Base-by-base conservation (phyloP, 345 rosid genomes). In the Microthlaspi erraticum region DNA sequence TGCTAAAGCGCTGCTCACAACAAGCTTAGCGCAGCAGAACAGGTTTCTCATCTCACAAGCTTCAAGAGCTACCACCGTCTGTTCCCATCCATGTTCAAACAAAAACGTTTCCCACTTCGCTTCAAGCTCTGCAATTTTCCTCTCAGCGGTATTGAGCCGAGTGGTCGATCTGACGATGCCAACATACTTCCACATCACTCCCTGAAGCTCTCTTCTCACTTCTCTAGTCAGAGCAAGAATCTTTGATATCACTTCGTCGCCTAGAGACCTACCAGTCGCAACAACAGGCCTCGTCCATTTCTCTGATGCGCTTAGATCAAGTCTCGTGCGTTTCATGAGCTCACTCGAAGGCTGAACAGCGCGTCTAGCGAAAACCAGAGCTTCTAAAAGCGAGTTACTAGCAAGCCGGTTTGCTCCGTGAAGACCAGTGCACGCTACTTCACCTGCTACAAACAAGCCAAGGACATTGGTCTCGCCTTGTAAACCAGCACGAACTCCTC, bases 321-420 rank as follows among this genome's bases (percentile, higher is more conserved):
- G 84, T 63, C 60, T 75, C 10, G 91, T 80, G 66, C 64, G 41
- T 66, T 72, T 85, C 93, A 87, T 86, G 82, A 87, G 89, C 54
- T 86, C 86, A 14, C 89, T 81, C 0, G 96, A 91, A 62, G 97
- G 96, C 71, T 81, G 80, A 66, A 91, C 98, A 8, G 97, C 95
- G 57, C 98, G 83, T 66, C 87, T 84, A 2, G 97, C 98, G 64
- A 93, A 93, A 70, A 93, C 97, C 58, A 93, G 84, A 32, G 97
- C 98, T 89, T 93, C 97, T 13, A 93, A 87, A 82, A 93, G 81
- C 26, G 98, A 93, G 78, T 93, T 93, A 75, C 98, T 93, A 36
- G 98, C 98, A 38, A 93, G 89, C 72, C 96, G 83, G 78, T 93
- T 93, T 18, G 98, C 98, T 29, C 98, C 98, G 26, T 93, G 98